Conservation (phyloP, 2,329 filamentous ascomycete species). For the Phyllosticta citribraziliensis region DNA sequence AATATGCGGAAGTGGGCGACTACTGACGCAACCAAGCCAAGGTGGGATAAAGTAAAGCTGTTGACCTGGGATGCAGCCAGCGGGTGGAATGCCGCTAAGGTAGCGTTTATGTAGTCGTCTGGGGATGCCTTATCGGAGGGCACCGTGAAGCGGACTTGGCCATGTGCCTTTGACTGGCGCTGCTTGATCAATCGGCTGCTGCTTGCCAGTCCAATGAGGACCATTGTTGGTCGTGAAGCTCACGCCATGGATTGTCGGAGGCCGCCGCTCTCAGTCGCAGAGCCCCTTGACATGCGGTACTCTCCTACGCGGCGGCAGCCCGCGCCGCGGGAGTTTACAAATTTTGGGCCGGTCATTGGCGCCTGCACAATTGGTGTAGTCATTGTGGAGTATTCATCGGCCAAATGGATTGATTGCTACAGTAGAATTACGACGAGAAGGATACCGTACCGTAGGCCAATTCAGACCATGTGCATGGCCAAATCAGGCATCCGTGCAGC, state of each 20-base stretch:
- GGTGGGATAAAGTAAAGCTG: neutral
- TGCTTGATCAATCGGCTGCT: slow-evolving; percentile 1
- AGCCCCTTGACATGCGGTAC: slow-evolving; percentile 3
- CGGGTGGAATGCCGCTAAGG: neutral
- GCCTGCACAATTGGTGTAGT: neutral
- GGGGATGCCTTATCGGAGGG: slow-evolving; percentile 3
- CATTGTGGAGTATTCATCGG: neutral
- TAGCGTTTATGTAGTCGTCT: neutral
- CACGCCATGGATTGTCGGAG: slow-evolving; percentile 10
- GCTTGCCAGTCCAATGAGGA: slow-evolving; percentile 6
- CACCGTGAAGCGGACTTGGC: slow-evolving; percentile 8
- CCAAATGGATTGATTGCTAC: neutral
- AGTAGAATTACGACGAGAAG: too few relatives aligned
- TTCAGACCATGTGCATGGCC: neutral
- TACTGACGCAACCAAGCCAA: neutral
- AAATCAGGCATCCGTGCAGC: neutral
- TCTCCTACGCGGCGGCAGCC: neutral
- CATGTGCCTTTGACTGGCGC: slow-evolving; percentile 5
- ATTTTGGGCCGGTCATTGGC: neutral
- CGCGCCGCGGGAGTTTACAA: neutral
- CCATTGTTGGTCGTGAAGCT: slow-evolving; percentile 6
- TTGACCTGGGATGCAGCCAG: neutral
- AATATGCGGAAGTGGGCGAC: neutral
- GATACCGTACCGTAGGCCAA: too few relatives aligned
- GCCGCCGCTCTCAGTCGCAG: slow-evolving; percentile 9